phyloP scores from a whole-genome alignment of 805 yeast genomes.

The Blastobotrys robertii region DNA sequence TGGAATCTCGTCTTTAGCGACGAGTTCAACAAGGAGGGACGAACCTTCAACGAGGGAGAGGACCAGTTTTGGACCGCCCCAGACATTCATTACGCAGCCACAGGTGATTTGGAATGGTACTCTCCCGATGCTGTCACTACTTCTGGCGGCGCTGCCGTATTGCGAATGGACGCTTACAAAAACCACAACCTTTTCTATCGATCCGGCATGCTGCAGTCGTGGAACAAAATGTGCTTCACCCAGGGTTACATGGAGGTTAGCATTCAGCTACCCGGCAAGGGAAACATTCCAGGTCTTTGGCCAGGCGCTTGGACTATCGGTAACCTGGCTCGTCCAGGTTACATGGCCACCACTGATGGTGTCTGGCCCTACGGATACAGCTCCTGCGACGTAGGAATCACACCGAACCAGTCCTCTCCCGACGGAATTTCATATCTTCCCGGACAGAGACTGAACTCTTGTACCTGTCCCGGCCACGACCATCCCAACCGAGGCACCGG shows the following conservation, averaged over 20 bases:
- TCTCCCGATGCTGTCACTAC: slow-evolving; percentile 85
- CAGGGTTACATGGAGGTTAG: slow-evolving; percentile 74
- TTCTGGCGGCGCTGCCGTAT: slow-evolving; percentile 53
- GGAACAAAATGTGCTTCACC: slow-evolving; percentile 86
- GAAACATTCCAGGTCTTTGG: slow-evolving; percentile 78
- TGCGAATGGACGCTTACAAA: slow-evolving; percentile 71
- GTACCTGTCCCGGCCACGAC: slow-evolving; percentile 73
- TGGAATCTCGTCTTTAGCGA: slow-evolving; percentile 84
- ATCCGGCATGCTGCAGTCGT: slow-evolving; percentile 84
- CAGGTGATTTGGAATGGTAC: slow-evolving; percentile 90
- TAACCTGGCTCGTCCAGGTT: slow-evolving; percentile 87
- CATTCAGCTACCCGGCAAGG: slow-evolving; percentile 70
- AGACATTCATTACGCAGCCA: slow-evolving; percentile 76
- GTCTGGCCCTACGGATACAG: slow-evolving; percentile 91
- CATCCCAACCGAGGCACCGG: slow-evolving; percentile 86
- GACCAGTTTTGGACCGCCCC: slow-evolving; percentile 88
- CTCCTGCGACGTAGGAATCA: slow-evolving; percentile 85
- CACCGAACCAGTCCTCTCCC: slow-evolving; percentile 82
- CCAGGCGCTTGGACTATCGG: slow-evolving; percentile 97
- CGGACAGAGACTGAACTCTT: slow-evolving; percentile 67
- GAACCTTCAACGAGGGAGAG: slow-evolving; percentile 83
- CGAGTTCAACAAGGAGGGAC: slow-evolving; percentile 82
- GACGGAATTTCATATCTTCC: slow-evolving; percentile 84
- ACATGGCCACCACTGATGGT: slow-evolving; percentile 77
- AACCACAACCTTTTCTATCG: slow-evolving; percentile 75